Percentiles rank a stretch among this genome's conserved stretches.
phyloP scores from a whole-genome alignment of 2,329 filamentous ascomycete genomes.

The Endocalyx cinctus region DNA sequence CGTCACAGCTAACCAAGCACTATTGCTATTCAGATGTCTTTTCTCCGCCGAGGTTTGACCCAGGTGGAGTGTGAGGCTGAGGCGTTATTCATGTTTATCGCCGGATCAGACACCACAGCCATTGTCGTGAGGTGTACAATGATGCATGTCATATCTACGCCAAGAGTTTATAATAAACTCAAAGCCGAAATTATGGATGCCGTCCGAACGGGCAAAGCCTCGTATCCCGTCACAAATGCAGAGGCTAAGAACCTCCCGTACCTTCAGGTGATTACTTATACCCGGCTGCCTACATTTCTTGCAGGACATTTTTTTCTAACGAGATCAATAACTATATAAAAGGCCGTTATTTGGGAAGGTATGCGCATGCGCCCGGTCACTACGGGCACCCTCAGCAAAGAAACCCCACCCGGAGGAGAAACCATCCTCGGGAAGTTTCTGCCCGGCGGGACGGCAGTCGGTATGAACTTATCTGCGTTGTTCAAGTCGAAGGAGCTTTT shows the following conservation, averaged over 20 bases:
- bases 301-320: neutral
- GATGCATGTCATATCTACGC: constrained; percentile 42
- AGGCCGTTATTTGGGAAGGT: constrained; percentile 33
- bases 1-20: no score
- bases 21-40: constrained; percentile 27
- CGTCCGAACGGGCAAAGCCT: constrained; percentile 25
- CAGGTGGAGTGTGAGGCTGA: constrained; percentile 26
- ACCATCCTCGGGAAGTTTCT: constrained; percentile 7
- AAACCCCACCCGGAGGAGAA: constrained; percentile 20
- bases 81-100: constrained; percentile 21
- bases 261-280: constrained; percentile 11
- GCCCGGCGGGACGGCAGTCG: constrained; percentile 10
- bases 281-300: neutral
- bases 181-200: constrained; percentile 39
- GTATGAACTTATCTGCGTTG: constrained; percentile 4
- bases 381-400: constrained; percentile 16
- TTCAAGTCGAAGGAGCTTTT: constrained; percentile 7
- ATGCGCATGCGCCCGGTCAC: constrained; percentile 29
- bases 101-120: constrained; percentile 47
- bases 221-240: constrained; percentile 18
- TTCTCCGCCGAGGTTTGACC: constrained; percentile 26
- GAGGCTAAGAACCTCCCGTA: constrained; percentile 29
- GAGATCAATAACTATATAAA: constrained; percentile 1
- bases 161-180: constrained; percentile 38
- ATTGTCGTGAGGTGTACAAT: constrained; percentile 42